Evolutionary conservation across 495 filamentous ascomycete species (phyloP).

Genomic region (Massariosphaeria phaeospora): DNA sequence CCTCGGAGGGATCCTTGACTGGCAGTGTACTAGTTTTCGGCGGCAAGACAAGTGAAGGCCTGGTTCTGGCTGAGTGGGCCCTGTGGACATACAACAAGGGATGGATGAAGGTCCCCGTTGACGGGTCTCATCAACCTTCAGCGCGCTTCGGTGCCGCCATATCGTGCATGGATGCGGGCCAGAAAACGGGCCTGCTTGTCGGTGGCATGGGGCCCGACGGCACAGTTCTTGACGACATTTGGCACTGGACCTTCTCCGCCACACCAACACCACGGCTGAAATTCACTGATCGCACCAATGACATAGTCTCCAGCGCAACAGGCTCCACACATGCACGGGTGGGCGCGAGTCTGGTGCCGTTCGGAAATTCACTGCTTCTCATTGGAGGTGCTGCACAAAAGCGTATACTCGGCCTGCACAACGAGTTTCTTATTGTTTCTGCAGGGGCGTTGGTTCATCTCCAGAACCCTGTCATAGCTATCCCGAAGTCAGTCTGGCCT

Average conservation of each 20-base stretch:
- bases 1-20: conserved; percentile 28
- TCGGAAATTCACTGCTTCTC: conserved; percentile 18
- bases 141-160: conserved; percentile 61
- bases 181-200: conserved; percentile 53
- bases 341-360: conserved; percentile 18
- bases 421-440: conserved; percentile 16
- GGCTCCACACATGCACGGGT: conserved; percentile 40
- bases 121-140: conserved; percentile 38
- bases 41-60: conserved; percentile 58
- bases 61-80: conserved; percentile 56
- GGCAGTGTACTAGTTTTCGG: conserved; percentile 58
- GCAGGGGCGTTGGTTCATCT: conserved; percentile 1
- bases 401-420: background rate
- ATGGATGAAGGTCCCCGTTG: conserved; percentile 49
- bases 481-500: conserved; percentile 42
- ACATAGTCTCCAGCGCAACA: conserved; percentile 17
- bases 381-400: conserved; percentile 23
- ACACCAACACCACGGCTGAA: conserved; percentile 8
- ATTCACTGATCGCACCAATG: conserved; percentile 17
- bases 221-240: conserved; percentile 52
- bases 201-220: conserved; percentile 64
- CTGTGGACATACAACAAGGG: conserved; percentile 55
- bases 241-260: conserved; percentile 50
- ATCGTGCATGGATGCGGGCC: conserved; percentile 36
- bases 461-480: background rate